phyloP scores from a whole-genome alignment of 352 stramenopile species.

The Phytopythium kandeliae region DNA sequence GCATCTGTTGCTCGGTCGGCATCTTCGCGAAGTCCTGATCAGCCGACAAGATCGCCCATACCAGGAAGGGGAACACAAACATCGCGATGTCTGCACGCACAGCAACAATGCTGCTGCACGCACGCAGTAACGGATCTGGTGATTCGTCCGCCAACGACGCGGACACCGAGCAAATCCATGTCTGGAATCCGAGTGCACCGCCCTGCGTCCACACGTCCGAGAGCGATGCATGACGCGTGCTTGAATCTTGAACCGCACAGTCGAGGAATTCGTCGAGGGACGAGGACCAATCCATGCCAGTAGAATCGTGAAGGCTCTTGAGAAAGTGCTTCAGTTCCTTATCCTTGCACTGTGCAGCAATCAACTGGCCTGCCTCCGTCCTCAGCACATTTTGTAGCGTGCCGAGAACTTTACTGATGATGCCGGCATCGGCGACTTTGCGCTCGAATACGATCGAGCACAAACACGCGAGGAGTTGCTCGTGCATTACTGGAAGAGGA shows the following conservation, averaged over 20 bases:
- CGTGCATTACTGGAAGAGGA: slow-evolving; percentile 51
- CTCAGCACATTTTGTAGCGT: slow-evolving; percentile 47
- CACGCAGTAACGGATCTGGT: slow-evolving; percentile 40
- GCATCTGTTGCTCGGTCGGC: neutral
- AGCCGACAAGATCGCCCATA: slow-evolving; percentile 31
- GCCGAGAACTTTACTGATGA: slow-evolving; percentile 37
- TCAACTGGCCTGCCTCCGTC: slow-evolving; percentile 26
- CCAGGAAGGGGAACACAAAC: slow-evolving; percentile 70
- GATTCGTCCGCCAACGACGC: slow-evolving; percentile 31
- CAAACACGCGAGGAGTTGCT: slow-evolving; percentile 48
- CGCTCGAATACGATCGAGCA: slow-evolving; percentile 67
- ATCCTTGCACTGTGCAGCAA: slow-evolving; percentile 45
- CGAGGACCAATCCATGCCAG: slow-evolving; percentile 55
- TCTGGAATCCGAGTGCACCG: slow-evolving; percentile 28
- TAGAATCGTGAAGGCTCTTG: slow-evolving; percentile 32
- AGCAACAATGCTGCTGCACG: slow-evolving; percentile 31
- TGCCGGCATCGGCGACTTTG: slow-evolving; percentile 15
- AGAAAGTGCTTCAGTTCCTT: slow-evolving; percentile 63
- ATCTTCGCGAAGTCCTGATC: neutral
- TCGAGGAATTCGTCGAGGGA: neutral
- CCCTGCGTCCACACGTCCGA: slow-evolving; percentile 31
- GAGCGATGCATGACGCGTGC: neutral
- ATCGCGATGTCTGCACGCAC: slow-evolving; percentile 54
- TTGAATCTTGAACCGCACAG: neutral
- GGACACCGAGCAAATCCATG: slow-evolving; percentile 55